A percentile compares a stretch with the other conserved stretches of the same genome.
Conservation (phyloP, 805 yeast genomes). For the Cyberlindnera samutprakarnensis region DNA sequence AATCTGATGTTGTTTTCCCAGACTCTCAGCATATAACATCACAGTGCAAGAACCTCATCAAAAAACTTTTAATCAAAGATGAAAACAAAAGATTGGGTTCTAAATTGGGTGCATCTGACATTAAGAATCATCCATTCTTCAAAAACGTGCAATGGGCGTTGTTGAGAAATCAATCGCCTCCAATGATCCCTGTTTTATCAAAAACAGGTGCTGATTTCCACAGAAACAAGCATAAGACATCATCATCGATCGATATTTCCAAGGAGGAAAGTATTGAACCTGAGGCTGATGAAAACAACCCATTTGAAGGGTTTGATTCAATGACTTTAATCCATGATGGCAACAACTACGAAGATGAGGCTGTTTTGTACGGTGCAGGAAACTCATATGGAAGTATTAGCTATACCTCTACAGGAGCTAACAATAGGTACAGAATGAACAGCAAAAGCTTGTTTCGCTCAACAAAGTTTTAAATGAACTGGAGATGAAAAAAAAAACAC, state of each 20-base stretch:
- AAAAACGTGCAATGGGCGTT: conserved; percentile 94
- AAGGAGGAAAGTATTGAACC: conserved; percentile 16
- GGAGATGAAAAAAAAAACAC: not conserved
- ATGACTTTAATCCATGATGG: conserved; percentile 78
- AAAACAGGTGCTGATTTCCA: conserved; percentile 45
- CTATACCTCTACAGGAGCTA: conserved; percentile 28
- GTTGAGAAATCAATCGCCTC: conserved; percentile 87
- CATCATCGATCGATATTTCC: conserved; percentile 22
- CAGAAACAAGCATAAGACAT: conserved; percentile 20
- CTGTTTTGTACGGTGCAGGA: conserved; percentile 39
- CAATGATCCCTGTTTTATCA: conserved; percentile 81
- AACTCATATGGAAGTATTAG: conserved; percentile 34
- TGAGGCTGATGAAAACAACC: conserved; percentile 42
- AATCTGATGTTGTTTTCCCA: conserved; percentile 74
- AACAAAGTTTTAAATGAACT: not conserved
- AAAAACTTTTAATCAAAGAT: conserved; percentile 79
- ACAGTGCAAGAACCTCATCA: conserved; percentile 70
- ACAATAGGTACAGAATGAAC: conserved; percentile 30
- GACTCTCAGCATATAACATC: conserved; percentile 63
- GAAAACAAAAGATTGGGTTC: conserved; percentile 87
- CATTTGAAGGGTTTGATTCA: conserved; percentile 79
- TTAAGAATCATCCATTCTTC: conserved; percentile 86
- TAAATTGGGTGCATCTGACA: conserved; percentile 89
- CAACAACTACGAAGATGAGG: conserved; percentile 32
- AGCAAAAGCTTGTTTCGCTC: conserved; percentile 25